Conservation (phyloP, 225 moss, liverwort and hornwort genomes). For the Asterella californica region DNA sequence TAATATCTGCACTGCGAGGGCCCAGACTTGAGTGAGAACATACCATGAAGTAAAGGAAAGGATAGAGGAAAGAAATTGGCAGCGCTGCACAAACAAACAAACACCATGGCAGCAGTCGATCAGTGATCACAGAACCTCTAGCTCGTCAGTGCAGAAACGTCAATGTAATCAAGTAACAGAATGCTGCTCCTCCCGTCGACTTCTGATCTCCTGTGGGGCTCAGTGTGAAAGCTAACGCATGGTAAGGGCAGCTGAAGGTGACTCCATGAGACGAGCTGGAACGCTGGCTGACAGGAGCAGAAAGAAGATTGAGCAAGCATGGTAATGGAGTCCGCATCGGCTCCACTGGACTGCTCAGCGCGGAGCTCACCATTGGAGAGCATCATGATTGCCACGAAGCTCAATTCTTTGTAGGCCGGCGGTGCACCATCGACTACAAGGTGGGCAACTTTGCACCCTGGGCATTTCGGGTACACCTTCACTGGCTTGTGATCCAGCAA, state of each 20-base stretch:
- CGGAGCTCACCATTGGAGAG: constrained; percentile 48
- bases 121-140: not conserved
- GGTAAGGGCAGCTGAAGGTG: not conserved
- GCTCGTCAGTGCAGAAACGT: not conserved
- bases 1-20: no score
- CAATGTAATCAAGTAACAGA: not conserved
- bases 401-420: constrained; percentile 38
- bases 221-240: not conserved
- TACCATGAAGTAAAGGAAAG: constrained; percentile 87
- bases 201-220: not conserved
- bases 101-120: not conserved
- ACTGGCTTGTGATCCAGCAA: constrained; percentile 30
- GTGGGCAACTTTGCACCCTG: constrained; percentile 52
- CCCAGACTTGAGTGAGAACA: constrained; percentile 15
- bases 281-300: not conserved
- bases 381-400: constrained; percentile 45
- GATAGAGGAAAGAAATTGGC: constrained; percentile 71
- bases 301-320: not conserved
- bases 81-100: constrained; percentile 44
- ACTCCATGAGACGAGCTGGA: not conserved
- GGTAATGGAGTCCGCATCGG: not conserved
- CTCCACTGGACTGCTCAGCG: not conserved
- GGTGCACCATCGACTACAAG: constrained; percentile 47
- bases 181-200: not conserved
- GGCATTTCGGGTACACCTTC: constrained; percentile 47